A percentile compares a stretch with the other conserved stretches of the same genome.
Conservation (phyloP, 2,329 filamentous ascomycete genomes). For the Penicillium verrucosum region DNA sequence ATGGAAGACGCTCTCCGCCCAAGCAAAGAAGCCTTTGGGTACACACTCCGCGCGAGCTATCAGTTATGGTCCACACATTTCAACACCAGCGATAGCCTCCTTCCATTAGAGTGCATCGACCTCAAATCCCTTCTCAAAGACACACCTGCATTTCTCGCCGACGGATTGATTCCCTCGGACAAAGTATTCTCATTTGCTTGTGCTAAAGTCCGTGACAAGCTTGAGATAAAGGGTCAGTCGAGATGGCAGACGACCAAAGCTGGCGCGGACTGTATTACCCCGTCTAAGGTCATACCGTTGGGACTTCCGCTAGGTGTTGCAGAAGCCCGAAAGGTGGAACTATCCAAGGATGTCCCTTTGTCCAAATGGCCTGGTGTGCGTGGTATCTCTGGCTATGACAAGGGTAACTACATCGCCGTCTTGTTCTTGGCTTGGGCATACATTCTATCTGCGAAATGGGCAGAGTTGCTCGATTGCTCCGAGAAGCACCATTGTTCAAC, state of each 20-base stretch:
- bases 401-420: conserved; percentile 22
- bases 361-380: conserved; percentile 19
- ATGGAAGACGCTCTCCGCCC: not conserved
- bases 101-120: not conserved
- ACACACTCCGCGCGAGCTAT: not conserved
- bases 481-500: conserved; percentile 15
- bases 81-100: not conserved
- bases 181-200: not conserved
- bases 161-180: not conserved
- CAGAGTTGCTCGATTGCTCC: conserved; percentile 20
- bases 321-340: not conserved
- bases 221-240: not conserved
- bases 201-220: not conserved
- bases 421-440: conserved; percentile 27
- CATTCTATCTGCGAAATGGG: conserved; percentile 25
- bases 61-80: not conserved
- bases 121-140: not conserved
- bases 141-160: not conserved
- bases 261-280: not conserved
- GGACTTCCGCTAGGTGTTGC: not conserved
- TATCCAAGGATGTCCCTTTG: conserved; percentile 8
- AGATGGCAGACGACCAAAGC: not conserved
- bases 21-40: not conserved
- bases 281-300: not conserved
- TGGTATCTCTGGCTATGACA: conserved; percentile 17